phyloP scores from a whole-genome alignment of 2,329 filamentous ascomycete genomes.

The Parafenestella ontariensis region DNA sequence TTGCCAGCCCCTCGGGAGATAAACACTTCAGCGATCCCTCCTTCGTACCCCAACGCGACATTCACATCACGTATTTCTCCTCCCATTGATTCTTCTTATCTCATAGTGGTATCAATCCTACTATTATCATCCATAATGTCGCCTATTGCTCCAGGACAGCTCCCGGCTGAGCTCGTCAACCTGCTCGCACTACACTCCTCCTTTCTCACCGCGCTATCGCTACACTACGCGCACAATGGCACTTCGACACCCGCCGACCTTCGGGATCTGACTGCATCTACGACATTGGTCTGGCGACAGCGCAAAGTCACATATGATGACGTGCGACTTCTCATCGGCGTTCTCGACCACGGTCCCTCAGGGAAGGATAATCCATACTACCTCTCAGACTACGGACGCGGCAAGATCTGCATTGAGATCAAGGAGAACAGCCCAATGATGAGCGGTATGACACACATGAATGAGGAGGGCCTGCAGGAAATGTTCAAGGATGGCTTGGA shows the following conservation, averaged over 20 bases:
- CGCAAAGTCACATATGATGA: constrained; percentile 56
- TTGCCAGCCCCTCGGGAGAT: constrained; percentile 37
- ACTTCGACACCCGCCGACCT: constrained; percentile 54
- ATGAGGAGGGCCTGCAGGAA: constrained; percentile 58
- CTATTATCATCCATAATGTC: constrained; percentile 36
- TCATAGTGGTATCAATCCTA: constrained; percentile 27
- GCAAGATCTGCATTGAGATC: constrained; percentile 53
- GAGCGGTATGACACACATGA: constrained; percentile 41
- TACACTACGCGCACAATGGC: constrained; percentile 60
- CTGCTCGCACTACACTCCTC: constrained; percentile 55
- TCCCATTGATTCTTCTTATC: constrained; percentile 28
- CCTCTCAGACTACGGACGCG: constrained; percentile 53
- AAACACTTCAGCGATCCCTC: constrained; percentile 28
- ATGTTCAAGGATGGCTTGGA: constrained; percentile 59
- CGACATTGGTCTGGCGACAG: constrained; percentile 55
- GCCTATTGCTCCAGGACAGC: constrained; percentile 36
- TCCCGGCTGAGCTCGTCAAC: constrained; percentile 53
- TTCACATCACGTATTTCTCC: constrained; percentile 22
- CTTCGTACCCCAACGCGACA: constrained; percentile 9
- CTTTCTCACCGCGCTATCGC: constrained; percentile 57
- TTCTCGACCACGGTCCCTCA: constrained; percentile 43
- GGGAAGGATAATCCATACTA: constrained; percentile 45
- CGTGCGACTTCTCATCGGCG: constrained; percentile 54
- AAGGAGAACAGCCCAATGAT: constrained; percentile 38
- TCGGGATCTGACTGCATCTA: constrained; percentile 47